phyloP scores from a whole-genome alignment of 169 alveolate species.

The Cryptosporidium muris region DNA sequence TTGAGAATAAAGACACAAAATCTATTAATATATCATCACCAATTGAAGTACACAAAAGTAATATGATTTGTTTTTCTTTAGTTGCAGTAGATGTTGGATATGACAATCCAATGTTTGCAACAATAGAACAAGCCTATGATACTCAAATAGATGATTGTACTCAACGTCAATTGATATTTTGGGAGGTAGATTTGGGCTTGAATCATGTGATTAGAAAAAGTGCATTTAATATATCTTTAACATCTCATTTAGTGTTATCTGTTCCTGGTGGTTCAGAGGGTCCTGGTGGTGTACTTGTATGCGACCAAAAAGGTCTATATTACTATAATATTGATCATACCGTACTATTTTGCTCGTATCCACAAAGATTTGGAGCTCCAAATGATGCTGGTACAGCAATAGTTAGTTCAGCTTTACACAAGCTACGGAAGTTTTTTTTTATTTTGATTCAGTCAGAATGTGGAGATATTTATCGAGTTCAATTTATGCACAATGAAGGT shows the following conservation, averaged over 20 bases:
- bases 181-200: conserved; percentile 99
- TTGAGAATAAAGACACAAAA: conserved; percentile 92
- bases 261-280: conserved; percentile 96
- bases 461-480: conserved; percentile 94
- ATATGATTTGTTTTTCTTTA: conserved; percentile 77
- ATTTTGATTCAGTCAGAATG: conserved; percentile 92
- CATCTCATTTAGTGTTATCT: conserved; percentile 89
- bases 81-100: conserved; percentile 82
- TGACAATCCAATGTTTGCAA: conserved; percentile 96
- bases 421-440: conserved; percentile 91
- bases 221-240: conserved; percentile 79
- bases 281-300: conserved; percentile 97
- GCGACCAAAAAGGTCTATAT: conserved; percentile 93
- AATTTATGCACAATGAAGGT: conserved; percentile 85
- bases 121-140: conserved; percentile 92
- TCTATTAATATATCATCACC: conserved; percentile 84
- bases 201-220: conserved; percentile 96
- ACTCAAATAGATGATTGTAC: conserved; percentile 87
- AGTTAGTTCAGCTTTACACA: conserved; percentile 89
- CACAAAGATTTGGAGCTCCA: conserved; percentile 92
- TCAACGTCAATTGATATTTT: conserved; percentile 89
- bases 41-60: conserved; percentile 78
- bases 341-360: conserved; percentile 91
- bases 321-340: conserved; percentile 92
- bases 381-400: conserved; percentile 86